Base-by-base conservation (phyloP, 2,329 filamentous ascomycete genomes). In the Fonsecaea erecta region DNA sequence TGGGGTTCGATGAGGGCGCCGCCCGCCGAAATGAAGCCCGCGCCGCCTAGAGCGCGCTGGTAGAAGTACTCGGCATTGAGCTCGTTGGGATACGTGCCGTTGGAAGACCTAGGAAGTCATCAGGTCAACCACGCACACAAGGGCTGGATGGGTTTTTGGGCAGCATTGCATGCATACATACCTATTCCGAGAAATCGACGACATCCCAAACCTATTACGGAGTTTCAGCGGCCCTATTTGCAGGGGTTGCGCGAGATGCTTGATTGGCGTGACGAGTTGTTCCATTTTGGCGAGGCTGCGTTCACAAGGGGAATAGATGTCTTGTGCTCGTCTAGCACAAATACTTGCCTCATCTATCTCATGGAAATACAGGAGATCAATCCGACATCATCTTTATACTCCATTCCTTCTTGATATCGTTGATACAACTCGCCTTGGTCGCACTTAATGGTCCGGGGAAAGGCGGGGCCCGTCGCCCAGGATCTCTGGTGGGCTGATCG, bases 121-220 rank as follows among this genome's bases (percentile, higher is more conserved):
- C n/a, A n/a, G n/a, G n/a, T n/a, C n/a, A n/a, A n/a, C n/a, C n/a
- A n/a, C n/a, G n/a, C n/a, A n/a, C n/a, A n/a, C n/a, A n/a, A n/a
- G n/a, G n/a, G n/a, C n/a, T n/a, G n/a, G n/a, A n/a, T n/a, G n/a
- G n/a, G n/a, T n/a, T n/a, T n/a, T n/a, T n/a, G n/a, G n/a, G n/a
- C n/a, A n/a, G n/a, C n/a, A n/a, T n/a, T n/a, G 12, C 18, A 1
- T 5, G 51, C n/a, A n/a, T n/a, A 3, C 35, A 30, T 18, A 59
- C 55, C 55, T 35, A 46, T 59, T 59, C 12, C 55, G 55, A 59
- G 55, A 59, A n/a, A 59, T 46, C 37, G 55, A 59, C 18, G 55
- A 59, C 55, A 59, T 59, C 1, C 21, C 35, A 46, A 59, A 59
- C 11, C 55, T 37, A 14, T 59, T 59, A 16, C 55, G 55, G 26